Conservation (phyloP, 129 eudicot species). For the Tanacetum coccineum region DNA sequence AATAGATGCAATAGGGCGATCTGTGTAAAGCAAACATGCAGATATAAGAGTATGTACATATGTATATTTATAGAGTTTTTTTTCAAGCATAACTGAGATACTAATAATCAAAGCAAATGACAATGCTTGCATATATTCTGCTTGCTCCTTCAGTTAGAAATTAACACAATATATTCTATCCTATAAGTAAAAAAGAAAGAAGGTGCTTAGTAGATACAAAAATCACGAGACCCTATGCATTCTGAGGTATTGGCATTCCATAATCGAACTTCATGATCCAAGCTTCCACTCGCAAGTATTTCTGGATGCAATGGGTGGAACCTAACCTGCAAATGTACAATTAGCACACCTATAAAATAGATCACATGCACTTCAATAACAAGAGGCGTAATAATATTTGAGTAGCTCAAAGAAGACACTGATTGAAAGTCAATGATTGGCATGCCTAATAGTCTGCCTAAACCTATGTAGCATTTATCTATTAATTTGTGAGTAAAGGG, state of each 20-base stretch:
- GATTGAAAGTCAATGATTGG: not conserved
- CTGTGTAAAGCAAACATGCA: constrained; percentile 37
- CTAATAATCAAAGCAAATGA: not conserved
- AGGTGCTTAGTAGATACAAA: constrained; percentile 51
- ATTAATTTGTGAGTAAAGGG: too few species aligned
- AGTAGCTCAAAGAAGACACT: not conserved
- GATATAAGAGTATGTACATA: constrained; percentile 10
- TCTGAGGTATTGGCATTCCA: constrained; percentile 97
- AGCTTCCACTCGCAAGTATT: constrained; percentile 92
- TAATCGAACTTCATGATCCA: constrained; percentile 95
- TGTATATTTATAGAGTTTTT: constrained; percentile 13
- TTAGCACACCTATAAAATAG: constrained; percentile 3
- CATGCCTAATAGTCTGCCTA: not conserved
- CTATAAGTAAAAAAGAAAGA: not conserved
- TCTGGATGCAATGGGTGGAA: constrained; percentile 88
- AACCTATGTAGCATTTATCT: too few species aligned
- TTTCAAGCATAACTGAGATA: not conserved
- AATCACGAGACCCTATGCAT: constrained; percentile 85
- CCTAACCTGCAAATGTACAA: constrained; percentile 65
- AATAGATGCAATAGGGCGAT: constrained; percentile 94
- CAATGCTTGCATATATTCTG: constrained; percentile 4
- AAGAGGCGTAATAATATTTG: not conserved
- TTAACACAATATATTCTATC: constrained; percentile 5
- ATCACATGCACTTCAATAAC: not conserved
- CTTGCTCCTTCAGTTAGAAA: not conserved